Percentiles rank a stretch among this genome's conserved stretches.
Evolutionary conservation across 345 rosid species (phyloP).

Genomic region (Microcos paniculata): DNA sequence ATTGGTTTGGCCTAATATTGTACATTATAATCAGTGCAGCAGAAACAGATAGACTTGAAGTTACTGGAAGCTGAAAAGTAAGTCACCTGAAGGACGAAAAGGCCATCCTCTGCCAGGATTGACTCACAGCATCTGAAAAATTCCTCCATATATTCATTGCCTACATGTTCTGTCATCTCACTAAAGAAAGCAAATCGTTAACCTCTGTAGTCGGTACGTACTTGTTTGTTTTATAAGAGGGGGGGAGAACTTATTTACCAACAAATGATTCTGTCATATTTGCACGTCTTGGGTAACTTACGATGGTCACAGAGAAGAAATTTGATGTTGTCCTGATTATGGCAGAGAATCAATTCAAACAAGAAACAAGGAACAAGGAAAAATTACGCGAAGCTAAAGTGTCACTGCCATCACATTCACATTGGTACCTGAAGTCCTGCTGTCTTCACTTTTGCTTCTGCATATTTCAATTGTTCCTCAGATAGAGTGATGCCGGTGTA

Average conservation of each 20-base stretch:
- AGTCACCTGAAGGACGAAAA: conserved; percentile 75
- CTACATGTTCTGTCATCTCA: conserved; percentile 87
- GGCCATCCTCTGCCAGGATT: conserved; percentile 66
- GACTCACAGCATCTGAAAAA: conserved; percentile 71
- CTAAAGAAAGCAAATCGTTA: conserved; percentile 29
- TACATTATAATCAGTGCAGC: too few species aligned
- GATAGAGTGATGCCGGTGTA: conserved; percentile 88
- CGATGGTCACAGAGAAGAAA: conserved; percentile 76
- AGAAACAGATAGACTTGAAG: too few species aligned
- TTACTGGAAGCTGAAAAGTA: too few species aligned
- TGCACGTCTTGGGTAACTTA: conserved; percentile 45
- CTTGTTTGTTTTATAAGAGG: too few species aligned
- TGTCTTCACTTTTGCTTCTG: conserved; percentile 71
- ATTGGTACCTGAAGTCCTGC: conserved; percentile 76
- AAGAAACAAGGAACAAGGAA: too few species aligned
- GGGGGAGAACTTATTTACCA: conserved; percentile 41
- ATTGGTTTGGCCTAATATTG: too few species aligned
- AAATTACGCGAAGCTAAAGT: too few species aligned
- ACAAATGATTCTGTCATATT: conserved; percentile 74
- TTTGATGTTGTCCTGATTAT: conserved; percentile 50
- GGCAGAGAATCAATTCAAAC: neutral
- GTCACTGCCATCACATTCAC: too few species aligned
- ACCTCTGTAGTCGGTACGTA: neutral
- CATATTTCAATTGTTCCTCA: conserved; percentile 68
- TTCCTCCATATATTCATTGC: conserved; percentile 83